Percentiles rank a stretch among this genome's conserved stretches.
These are phyloP conservation scores for Nicotiana obtusifolia DNA, from an alignment of 257 asterid species.

Conservation along the genomic window DNA sequence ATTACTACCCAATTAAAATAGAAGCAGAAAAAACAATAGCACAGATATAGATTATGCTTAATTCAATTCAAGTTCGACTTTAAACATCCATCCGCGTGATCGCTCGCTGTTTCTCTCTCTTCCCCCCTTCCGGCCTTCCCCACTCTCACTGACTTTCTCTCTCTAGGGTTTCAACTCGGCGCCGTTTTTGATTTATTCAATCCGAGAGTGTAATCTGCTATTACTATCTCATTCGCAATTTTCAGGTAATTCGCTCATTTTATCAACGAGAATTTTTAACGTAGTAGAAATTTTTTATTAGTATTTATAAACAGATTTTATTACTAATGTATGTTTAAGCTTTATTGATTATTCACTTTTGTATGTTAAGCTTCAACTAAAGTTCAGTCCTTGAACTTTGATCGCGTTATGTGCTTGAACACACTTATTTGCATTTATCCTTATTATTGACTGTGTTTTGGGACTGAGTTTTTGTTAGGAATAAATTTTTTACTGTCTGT, in stretches of 20 bases:
- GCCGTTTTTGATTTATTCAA: conserved; percentile 27
- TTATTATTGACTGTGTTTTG: neutral
- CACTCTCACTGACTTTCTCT: conserved; percentile 16
- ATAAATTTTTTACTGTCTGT: neutral
- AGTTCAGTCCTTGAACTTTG: neutral
- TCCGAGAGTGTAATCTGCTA: neutral
- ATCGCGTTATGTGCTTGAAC: too few relatives aligned
- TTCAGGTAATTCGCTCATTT: conserved; percentile 9
- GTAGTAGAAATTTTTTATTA: neutral
- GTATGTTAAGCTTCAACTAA: neutral
- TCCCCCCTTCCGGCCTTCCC: neutral
- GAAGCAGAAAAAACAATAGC: neutral
- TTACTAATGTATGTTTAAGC: neutral
- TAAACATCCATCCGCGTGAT: conserved; percentile 19
- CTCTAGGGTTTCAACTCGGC: conserved; percentile 27
- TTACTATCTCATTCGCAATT: neutral
- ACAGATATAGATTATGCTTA: conserved; percentile 17
- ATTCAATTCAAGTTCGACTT: conserved; percentile 22
- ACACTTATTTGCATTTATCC: neutral
- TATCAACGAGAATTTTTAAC: too few relatives aligned
- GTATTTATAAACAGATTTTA: neutral
- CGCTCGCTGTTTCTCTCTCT: neutral
- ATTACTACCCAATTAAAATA: neutral
- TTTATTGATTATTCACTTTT: neutral
- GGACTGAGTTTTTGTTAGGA: neutral